A percentile compares a stretch with the other conserved stretches of the same genome.
These are phyloP conservation scores for Phanerochaete sordida DNA, from an alignment of 768 basidiomycete species.

Conservation along the genomic window DNA sequence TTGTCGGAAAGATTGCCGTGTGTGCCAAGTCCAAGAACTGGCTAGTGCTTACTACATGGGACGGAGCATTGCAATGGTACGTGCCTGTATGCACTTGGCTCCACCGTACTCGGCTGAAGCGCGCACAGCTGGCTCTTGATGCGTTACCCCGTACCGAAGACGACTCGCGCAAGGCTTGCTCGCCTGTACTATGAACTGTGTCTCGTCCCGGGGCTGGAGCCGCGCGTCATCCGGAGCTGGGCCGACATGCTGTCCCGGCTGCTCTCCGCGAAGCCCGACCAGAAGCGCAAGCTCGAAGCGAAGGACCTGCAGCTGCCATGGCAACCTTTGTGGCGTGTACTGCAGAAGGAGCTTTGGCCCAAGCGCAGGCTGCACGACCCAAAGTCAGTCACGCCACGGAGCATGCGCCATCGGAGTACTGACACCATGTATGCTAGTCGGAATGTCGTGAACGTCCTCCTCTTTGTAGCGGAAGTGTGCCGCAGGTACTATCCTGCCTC, in stretches of 20 bases:
- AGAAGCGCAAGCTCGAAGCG: constrained; percentile 62
- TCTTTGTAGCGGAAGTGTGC: constrained; percentile 72
- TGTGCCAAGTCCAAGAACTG: constrained; percentile 77
- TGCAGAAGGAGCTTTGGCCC: constrained; percentile 74
- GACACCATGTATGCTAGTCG: constrained; percentile 33
- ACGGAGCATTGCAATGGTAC: constrained; percentile 76
- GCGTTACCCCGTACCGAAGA: constrained; percentile 72
- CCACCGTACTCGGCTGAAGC: not conserved
- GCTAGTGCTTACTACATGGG: constrained; percentile 72
- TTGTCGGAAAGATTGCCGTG: constrained; percentile 64
- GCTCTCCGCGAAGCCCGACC: constrained; percentile 60
- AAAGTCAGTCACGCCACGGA: constrained; percentile 39
- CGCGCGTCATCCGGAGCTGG: constrained; percentile 69
- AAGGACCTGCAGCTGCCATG: constrained; percentile 69
- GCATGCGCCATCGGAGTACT: constrained; percentile 4
- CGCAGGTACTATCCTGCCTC: constrained; percentile 62
- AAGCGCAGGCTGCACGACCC: constrained; percentile 59
- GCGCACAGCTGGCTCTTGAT: constrained; percentile 68
- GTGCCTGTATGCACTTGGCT: constrained; percentile 15
- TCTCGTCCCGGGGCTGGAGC: constrained; percentile 71
- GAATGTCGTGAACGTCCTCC: constrained; percentile 65
- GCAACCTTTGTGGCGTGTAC: constrained; percentile 69
- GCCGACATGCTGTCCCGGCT: constrained; percentile 75
- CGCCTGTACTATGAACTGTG: constrained; percentile 78
- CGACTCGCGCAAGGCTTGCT: constrained; percentile 69